Base-by-base conservation (phyloP, 352 stramenopile species). In the Sclerospora graminicola region DNA sequence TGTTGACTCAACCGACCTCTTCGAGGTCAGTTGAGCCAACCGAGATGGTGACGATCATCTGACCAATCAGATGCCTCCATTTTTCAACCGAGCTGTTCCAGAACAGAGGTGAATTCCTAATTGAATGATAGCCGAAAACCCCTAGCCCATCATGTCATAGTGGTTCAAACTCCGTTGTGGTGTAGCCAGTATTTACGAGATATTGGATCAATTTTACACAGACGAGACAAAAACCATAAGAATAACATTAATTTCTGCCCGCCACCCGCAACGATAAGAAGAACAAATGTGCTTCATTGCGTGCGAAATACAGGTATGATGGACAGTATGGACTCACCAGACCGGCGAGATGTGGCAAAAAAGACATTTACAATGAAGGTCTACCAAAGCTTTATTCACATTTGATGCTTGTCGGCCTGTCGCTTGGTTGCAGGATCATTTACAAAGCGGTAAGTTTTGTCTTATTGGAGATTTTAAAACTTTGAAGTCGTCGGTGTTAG, bases 231-330 rank as follows among this genome's bases (percentile, higher is more conserved):
- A n/a, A n/a, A n/a, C n/a, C n/a, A n/a, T n/a, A n/a, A n/a, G n/a
- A n/a, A n/a, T n/a, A n/a, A n/a, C 57, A 84, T 31, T 54, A 66
- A 14, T 87, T 84, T 34, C 19, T 84, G n/a, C 66, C 73, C 2
- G 72, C 75, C 4, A 48, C 89, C 15, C 51, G 50, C 13, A 67
- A 84, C 63, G 77, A 91, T 23, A 89, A 52, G 46, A 56, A 7
- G 81, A 79, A 5, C 66, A 89, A 47, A 71, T 91, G 57, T 68
- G 66, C 2, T 90, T 85, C 39, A 50, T 90, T 28, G 61, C 57
- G 2, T 84, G 66, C 41, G 63, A 82, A 20, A 58, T n/a, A n/a
- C n/a, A n/a, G n/a, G n/a, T n/a, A n/a, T 51, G 24, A 52, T 69
- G 0, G 44, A 65, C 15, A 27, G 40, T 4, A 62, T 73, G 31